A percentile compares a stretch with the other conserved stretches of the same genome.
phyloP scores from a whole-genome alignment of 1,139 yeast genomes.

The Yamadazyma mexicana region DNA sequence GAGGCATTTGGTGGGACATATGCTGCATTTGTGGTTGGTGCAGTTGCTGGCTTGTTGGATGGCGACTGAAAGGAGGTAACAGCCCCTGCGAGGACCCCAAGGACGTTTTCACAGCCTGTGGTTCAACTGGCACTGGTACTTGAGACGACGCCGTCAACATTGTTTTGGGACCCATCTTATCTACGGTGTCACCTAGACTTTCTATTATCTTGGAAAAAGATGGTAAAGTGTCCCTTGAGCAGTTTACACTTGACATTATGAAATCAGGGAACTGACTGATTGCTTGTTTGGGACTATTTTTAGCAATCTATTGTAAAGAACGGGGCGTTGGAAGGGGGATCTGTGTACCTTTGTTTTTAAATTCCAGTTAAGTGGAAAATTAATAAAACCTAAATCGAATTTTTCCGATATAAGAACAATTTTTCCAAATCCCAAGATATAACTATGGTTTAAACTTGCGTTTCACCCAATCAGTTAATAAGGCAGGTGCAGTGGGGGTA shows the following conservation, averaged over 20 bases:
- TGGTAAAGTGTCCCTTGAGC: slow-evolving; percentile 8
- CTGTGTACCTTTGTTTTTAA: neutral
- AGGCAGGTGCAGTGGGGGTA: neutral
- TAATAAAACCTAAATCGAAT: neutral
- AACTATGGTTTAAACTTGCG: neutral
- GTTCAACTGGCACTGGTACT: too few relatives aligned
- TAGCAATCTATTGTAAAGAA: neutral
- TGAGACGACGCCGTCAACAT: too few relatives aligned
- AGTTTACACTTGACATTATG: slow-evolving; percentile 1
- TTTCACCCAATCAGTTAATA: neutral
- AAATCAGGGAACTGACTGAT: neutral
- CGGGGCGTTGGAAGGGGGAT: neutral
- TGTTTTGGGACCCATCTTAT: too few relatives aligned
- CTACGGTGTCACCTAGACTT: neutral
- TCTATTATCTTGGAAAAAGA: slow-evolving; percentile 11
- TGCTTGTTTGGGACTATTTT: neutral
- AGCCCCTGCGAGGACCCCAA: too few relatives aligned
- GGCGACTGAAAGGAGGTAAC: too few relatives aligned
- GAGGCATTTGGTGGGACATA: too few relatives aligned
- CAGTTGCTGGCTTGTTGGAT: too few relatives aligned
- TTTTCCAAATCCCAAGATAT: neutral
- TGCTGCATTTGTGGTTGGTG: neutral
- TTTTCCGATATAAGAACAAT: neutral
- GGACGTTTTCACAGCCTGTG: too few relatives aligned
- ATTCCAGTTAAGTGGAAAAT: too few relatives aligned